Percentiles rank a stretch among this genome's conserved stretches.
These are phyloP conservation scores for Symbiotaphrina buchneri DNA, from an alignment of 495 filamentous ascomycete genomes.

Conservation along the genomic window DNA sequence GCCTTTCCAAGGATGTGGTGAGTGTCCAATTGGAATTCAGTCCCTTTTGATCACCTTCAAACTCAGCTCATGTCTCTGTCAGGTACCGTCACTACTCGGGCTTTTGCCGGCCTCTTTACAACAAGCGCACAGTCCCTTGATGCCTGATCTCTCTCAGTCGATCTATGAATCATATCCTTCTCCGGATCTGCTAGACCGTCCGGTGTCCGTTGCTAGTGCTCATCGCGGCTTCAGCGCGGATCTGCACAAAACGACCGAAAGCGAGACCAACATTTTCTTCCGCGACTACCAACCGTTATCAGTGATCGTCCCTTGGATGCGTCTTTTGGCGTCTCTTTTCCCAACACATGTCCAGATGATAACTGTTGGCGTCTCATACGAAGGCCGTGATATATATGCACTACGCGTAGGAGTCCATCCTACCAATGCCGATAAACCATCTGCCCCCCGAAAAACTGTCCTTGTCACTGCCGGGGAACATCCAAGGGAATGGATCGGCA, in stretches of 20 bases:
- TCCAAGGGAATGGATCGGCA: slow-evolving; percentile 90
- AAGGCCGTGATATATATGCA: slow-evolving; percentile 67
- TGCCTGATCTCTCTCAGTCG: slow-evolving; percentile 59
- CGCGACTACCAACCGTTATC: slow-evolving; percentile 63
- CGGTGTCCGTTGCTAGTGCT: slow-evolving; percentile 10
- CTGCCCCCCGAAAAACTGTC: slow-evolving; percentile 44
- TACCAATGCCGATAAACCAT: slow-evolving; percentile 15
- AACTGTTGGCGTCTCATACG: slow-evolving; percentile 58
- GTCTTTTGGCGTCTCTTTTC: slow-evolving; percentile 70
- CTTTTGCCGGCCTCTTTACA: slow-evolving; percentile 58
- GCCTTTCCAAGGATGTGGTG: slow-evolving; percentile 57
- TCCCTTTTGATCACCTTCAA: background rate
- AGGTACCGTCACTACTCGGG: slow-evolving; percentile 61
- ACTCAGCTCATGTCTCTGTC: slow-evolving; percentile 4
- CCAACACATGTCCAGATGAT: slow-evolving; percentile 50
- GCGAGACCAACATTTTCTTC: slow-evolving; percentile 52
- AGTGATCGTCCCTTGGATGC: slow-evolving; percentile 75
- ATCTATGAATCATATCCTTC: slow-evolving; percentile 59
- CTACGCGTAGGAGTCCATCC: slow-evolving; percentile 52
- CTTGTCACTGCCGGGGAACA: slow-evolving; percentile 71
- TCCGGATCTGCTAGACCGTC: slow-evolving; percentile 7
- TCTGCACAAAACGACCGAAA: slow-evolving; percentile 14
- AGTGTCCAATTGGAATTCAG: slow-evolving; percentile 10
- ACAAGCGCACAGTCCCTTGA: slow-evolving; percentile 46
- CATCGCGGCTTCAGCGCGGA: slow-evolving; percentile 13